Evolutionary conservation across 139 green algal genomes (phyloP), one percentile per base, ranked within the genome.

Genomic region (Chlamydomonas schloesseri): DNA sequence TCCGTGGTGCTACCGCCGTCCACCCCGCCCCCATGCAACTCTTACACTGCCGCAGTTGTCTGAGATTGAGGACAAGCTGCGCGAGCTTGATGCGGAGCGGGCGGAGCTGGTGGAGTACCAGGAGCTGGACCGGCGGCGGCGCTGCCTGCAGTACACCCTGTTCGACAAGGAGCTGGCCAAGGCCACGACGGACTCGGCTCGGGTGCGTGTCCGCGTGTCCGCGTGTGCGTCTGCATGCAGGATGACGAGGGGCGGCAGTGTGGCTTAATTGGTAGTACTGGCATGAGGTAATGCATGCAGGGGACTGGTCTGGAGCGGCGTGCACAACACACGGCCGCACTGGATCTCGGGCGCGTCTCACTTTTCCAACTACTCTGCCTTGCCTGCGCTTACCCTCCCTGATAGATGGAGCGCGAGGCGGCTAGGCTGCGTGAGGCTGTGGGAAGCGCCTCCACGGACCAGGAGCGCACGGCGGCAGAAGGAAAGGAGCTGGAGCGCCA

Each of bases 51-150:
- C n/a, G n/a, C 46, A 85, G 79, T 50, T 85, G 20, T 69, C 64
- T 2, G 81, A 87, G 79, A 95, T 98, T 80, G 91, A 97, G 50
- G 86, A 90, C 53, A 93, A 93, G 88, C 92, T 99, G 87, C 42
- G 57, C 20, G 92, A 96, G 88, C 90, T 99, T 85, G 93, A 97
- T 65, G 86, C 83, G 36, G 96, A 99, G 83, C 86, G 92, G 0
- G 93, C 95, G 21, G 98, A 99, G 94, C 95, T 99, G 71, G 80
- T 84, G 47, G 92, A 95, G 82, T 99, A 97, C 92, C 93, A 98
- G 90, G 76, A 69, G 37, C 74, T 95, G 42, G 97, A 99, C 92
- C 94, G 94, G 68, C 82, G 95, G 88, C 91, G 93, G 15, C 92
- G 96, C 60, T 90, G 85, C 70, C 88, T 99, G 29, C 97, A 99